Base-by-base conservation (phyloP, 768 basidiomycete genomes). In the Psilocybe subaeruginosa region DNA sequence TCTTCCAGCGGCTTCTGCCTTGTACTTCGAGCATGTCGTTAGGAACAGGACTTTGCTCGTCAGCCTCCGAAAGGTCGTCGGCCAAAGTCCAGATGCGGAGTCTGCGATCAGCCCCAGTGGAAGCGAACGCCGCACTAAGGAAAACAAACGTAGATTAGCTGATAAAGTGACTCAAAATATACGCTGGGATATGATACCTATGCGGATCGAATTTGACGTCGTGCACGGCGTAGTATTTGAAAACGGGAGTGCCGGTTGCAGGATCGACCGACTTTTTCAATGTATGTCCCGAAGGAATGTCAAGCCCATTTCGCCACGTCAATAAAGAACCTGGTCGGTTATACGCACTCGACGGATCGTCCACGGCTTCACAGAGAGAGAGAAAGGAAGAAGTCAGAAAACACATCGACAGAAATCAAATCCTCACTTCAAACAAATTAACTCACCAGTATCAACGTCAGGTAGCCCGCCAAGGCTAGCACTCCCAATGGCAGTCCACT, bases 121-220 rank as follows among this genome's bases (percentile, higher is more conserved):
- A 85, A 2, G 80, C 70, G 59, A 86, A 77, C 2, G 66, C 70
- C 9, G 75, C 65, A 30, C 84, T 85, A 48, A 19, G 3, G 16
- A 29, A 19, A 48, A 54, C 5, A 57, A 46, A 23, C 55, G 29
- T 58, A 57, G 64, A 43, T 50, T 53, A 43, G 55, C 61, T 11
- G n/a, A 57, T 53, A 48, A 35, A 45, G 8, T 43, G 11, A 37
- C 29, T 11, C 12, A 16, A 9, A 45, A 59, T 19, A 69, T 58
- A 62, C n/a, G 43, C 60, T 41, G 17, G 33, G 8, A 8, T 17
- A 27, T 2, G 41, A 35, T 14, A 83, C 85, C 79, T 76, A 60
- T 59, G 65, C 1, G 85, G 84, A 66, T 85, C 80, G 59, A 86
- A 84, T 19, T 80, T 81, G 41, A 87, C 75, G 59, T 87, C 85